Percentiles rank a stretch among this genome's conserved stretches.
Conservation (phyloP, 371 early-diverging fungal species). For the Amoeboaphelidium protococcarum region DNA sequence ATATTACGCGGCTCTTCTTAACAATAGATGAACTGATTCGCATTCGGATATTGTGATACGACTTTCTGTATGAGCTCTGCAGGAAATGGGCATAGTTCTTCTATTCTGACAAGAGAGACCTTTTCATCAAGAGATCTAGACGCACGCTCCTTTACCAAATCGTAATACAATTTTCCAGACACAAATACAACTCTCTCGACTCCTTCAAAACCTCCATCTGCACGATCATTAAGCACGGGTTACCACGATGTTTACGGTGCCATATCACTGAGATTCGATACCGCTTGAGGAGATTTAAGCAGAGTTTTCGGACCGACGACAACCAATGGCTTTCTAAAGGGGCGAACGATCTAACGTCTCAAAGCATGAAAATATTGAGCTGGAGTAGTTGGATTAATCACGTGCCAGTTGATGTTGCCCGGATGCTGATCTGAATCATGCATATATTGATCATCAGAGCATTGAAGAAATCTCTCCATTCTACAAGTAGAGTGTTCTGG, state of each 20-base stretch:
- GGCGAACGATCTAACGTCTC: conserved; percentile 58
- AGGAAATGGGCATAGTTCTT: conserved; percentile 86
- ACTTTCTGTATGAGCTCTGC: conserved; percentile 29
- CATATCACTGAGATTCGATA: conserved; percentile 53
- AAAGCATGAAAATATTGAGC: conserved; percentile 88
- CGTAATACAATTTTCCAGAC: conserved; percentile 76
- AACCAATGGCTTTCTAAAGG: conserved; percentile 72
- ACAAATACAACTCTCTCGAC: conserved; percentile 52
- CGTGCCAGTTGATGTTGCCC: conserved; percentile 61
- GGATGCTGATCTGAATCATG: conserved; percentile 8
- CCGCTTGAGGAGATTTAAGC: conserved; percentile 30
- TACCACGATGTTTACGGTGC: conserved; percentile 47
- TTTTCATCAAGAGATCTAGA: conserved; percentile 26
- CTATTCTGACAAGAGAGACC: conserved; percentile 65
- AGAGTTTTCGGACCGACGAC: conserved; percentile 65
- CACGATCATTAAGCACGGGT: conserved; percentile 40
- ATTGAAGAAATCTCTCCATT: conserved; percentile 85
- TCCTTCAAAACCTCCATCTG: conserved; percentile 5
- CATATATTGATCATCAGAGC: conserved; percentile 2
- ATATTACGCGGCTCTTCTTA: conserved; percentile 89
- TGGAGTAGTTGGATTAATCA: conserved; percentile 74
- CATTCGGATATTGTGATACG: conserved; percentile 28
- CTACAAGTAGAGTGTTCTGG: conserved; percentile 79
- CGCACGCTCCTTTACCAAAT: conserved; percentile 45
- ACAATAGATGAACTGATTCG: conserved; percentile 51